Conservation (phyloP, 805 yeast genomes). For the Metschnikowia proteae region DNA sequence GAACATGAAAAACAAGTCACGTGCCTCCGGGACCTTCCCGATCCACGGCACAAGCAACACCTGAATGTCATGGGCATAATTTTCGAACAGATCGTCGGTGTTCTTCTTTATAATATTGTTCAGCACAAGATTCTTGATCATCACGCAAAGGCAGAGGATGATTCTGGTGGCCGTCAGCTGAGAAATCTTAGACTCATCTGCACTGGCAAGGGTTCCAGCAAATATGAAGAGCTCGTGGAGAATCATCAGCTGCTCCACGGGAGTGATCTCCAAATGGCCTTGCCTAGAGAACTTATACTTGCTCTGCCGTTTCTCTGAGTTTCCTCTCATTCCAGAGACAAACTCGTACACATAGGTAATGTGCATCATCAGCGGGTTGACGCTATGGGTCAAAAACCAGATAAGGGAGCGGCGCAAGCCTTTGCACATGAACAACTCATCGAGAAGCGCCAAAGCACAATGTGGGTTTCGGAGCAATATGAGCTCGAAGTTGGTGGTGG, state of each 20-base stretch:
- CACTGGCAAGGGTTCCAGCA: slow-evolving; percentile 32
- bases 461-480: slow-evolving; percentile 50
- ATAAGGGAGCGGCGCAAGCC: slow-evolving; percentile 62
- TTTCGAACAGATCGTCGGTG: slow-evolving; percentile 35
- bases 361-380: slow-evolving; percentile 50
- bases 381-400: slow-evolving; percentile 61
- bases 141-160: slow-evolving; percentile 56
- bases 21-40: slow-evolving; percentile 58
- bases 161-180: slow-evolving; percentile 24
- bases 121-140: slow-evolving; percentile 52
- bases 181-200: slow-evolving; percentile 18
- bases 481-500: slow-evolving; percentile 46
- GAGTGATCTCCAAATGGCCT: slow-evolving; percentile 52
- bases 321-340: slow-evolving; percentile 54
- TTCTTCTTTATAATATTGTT: slow-evolving; percentile 41
- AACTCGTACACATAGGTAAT: slow-evolving; percentile 64
- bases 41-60: slow-evolving; percentile 63
- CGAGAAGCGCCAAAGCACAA: slow-evolving; percentile 54
- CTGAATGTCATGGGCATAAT: slow-evolving; percentile 57
- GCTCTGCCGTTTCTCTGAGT: slow-evolving; percentile 15
- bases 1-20: slow-evolving; percentile 47
- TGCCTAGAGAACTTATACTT: slow-evolving; percentile 50
- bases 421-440: slow-evolving; percentile 66
- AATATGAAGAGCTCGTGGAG: slow-evolving; percentile 67
- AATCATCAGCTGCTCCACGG: slow-evolving; percentile 61